Base-by-base conservation (phyloP, 1,284 basidiomycete species). In the Tilletia caries region DNA sequence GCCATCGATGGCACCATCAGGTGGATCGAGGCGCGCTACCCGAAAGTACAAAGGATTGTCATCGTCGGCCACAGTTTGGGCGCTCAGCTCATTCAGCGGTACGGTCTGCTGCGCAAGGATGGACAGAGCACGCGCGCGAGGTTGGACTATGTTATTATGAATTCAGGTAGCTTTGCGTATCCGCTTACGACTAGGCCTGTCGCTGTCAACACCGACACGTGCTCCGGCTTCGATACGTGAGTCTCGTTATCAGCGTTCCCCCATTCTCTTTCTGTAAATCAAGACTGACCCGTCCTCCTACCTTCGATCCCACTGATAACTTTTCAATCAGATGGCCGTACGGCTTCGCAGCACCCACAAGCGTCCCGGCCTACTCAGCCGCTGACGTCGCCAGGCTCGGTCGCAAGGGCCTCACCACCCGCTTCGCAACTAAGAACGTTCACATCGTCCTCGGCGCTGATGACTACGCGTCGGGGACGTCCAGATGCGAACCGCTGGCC, bases 41-140 rank as follows among this genome's bases (percentile, higher is more conserved):
- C 65, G 13, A 66, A 66, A 5, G 65, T 44, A 2, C 34, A 46
- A 41, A n/a, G 46, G n/a, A 44, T 66, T 41, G 46, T 66, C 65
- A 8, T 66, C 12, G 43, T 44, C 65, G 65, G 65, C 29, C 65
- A 66, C 65, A 25, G n/a, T 5, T 41, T 66, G 4, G 65, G 65
- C 43, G 65, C 37, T 1, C 65, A 66, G 44, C 15, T 44, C 8
- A 12, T 66, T 18, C 34, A 66, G 37, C 65, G 65, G 37, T 66
- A 66, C 44, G 34, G n/a, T 13, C 15, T 20, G 10, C 23, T 50
- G 15, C 8, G 41, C 1, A 12, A 29, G n/a, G 65, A 50, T 20
- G 37, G 27, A 2, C 43, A 44, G 27, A 20, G 3, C n/a, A 32
- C 25, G 8, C 23, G 27, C n/a, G 54, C 43, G 25, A 10, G 34